phyloP scores from a whole-genome alignment of 2,329 filamentous ascomycete genomes.

The Davidsoniella eucalypti region DNA sequence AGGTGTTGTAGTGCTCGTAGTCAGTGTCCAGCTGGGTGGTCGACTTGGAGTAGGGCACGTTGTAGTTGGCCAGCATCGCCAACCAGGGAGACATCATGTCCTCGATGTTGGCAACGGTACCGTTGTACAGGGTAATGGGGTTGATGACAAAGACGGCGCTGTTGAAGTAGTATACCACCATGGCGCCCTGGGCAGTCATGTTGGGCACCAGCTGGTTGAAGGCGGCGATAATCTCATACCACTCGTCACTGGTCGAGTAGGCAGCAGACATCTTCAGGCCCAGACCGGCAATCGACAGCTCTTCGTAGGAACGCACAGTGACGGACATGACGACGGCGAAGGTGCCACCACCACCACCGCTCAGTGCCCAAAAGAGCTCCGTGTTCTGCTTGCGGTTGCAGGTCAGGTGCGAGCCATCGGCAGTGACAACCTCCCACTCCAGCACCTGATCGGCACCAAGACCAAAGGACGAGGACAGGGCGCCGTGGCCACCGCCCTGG shows the following conservation, averaged over 20 bases:
- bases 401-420: conserved; percentile 28
- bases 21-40: conserved; percentile 33
- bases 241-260: conserved; percentile 22
- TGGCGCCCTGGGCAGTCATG: conserved; percentile 33
- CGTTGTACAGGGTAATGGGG: conserved; percentile 31
- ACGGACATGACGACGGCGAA: conserved; percentile 41
- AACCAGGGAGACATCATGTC: conserved; percentile 30
- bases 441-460: conserved; percentile 43
- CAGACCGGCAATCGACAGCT: conserved; percentile 26
- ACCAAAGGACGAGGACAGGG: conserved; percentile 36
- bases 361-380: conserved; percentile 48
- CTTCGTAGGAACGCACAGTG: conserved; percentile 33
- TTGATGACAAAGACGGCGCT: conserved; percentile 29
- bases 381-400: conserved; percentile 30
- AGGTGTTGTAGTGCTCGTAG: conserved; percentile 22
- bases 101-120: conserved; percentile 26
- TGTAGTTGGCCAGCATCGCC: conserved; percentile 22
- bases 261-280: conserved; percentile 25
- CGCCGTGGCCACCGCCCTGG: conserved; percentile 43
- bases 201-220: conserved; percentile 27
- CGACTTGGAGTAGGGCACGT: conserved; percentile 22
- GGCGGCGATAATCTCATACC: conserved; percentile 30
- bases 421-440: conserved; percentile 38
- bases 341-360: conserved; percentile 41
- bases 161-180: conserved; percentile 32